Conservation (phyloP, 768 basidiomycete genomes). For the Lactarius sp. region DNA sequence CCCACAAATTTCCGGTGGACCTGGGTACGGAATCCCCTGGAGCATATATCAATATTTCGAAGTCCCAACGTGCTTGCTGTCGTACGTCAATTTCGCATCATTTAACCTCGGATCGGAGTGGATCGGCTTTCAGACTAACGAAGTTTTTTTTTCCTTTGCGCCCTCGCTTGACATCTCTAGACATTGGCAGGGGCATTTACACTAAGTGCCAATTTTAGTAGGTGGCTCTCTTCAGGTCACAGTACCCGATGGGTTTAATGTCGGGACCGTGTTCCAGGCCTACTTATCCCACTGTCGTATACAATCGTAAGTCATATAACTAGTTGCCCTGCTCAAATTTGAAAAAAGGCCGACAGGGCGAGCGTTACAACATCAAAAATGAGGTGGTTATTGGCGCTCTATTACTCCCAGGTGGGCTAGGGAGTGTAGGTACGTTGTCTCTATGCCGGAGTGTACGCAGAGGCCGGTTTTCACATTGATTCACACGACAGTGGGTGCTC, state of each 20-base stretch:
- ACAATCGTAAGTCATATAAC: slow-evolving; percentile 48
- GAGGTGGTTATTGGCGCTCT: slow-evolving; percentile 54
- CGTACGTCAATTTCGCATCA: slow-evolving; percentile 36
- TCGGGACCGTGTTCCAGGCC: slow-evolving; percentile 26
- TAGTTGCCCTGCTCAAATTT: not conserved
- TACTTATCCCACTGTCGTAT: slow-evolving; percentile 59
- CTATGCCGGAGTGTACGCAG: not conserved
- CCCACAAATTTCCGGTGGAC: slow-evolving; percentile 30
- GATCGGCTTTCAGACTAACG: too few species aligned
- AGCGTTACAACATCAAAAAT: slow-evolving; percentile 50
- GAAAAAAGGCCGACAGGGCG: slow-evolving; percentile 40
- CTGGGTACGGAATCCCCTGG: slow-evolving; percentile 53
- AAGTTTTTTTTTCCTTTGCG: too few species aligned
- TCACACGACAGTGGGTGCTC: slow-evolving; percentile 47
- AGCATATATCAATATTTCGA: slow-evolving; percentile 45
- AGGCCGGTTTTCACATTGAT: not conserved
- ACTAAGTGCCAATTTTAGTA: slow-evolving; percentile 33
- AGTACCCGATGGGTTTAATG: not conserved
- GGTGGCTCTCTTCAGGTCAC: slow-evolving; percentile 28
- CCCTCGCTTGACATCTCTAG: too few species aligned
- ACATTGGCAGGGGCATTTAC: slow-evolving; percentile 34
- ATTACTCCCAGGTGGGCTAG: slow-evolving; percentile 56
- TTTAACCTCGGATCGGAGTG: too few species aligned
- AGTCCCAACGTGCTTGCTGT: slow-evolving; percentile 55
- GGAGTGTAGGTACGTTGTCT: slow-evolving; percentile 48